phyloP scores from a whole-genome alignment of 2,329 filamentous ascomycete species.

The Fusarium sulawesiense region DNA sequence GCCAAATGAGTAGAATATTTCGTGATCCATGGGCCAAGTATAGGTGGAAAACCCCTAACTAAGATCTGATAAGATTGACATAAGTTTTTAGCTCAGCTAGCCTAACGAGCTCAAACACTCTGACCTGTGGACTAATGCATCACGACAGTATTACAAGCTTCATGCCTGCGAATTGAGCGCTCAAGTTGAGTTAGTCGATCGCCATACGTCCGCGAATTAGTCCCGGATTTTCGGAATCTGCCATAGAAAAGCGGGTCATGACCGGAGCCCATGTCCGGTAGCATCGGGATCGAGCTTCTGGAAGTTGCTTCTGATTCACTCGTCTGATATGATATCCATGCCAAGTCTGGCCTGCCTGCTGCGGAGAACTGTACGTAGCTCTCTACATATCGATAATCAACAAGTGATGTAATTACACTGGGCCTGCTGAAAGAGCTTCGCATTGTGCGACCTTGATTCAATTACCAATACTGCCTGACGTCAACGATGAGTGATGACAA shows the following conservation, averaged over 20 bases:
- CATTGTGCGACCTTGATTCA: slow-evolving; percentile 6
- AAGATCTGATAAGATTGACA: background rate
- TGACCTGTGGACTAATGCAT: background rate
- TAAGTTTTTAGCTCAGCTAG: too few relatives aligned
- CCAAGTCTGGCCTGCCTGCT: slow-evolving; percentile 7
- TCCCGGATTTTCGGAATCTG: slow-evolving; percentile 4
- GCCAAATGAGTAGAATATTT: background rate
- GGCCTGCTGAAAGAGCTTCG: slow-evolving; percentile 11
- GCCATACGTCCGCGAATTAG: background rate
- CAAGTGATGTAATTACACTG: slow-evolving; percentile 37
- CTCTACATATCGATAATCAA: background rate
- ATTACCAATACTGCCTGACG: slow-evolving; percentile 31
- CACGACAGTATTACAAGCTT: background rate
- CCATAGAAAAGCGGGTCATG: background rate
- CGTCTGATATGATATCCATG: background rate
- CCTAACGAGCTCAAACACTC: background rate
- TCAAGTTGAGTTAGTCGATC: background rate
- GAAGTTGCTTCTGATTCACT: background rate
- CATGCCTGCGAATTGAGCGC: background rate
- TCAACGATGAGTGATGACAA: slow-evolving; percentile 43
- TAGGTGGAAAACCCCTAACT: too few relatives aligned
- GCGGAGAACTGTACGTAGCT: slow-evolving; percentile 10
- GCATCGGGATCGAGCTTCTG: slow-evolving; percentile 20
- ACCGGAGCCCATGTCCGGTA: slow-evolving; percentile 24
- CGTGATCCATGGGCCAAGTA: too few relatives aligned